Conservation (phyloP, 306 rosid genomes). For the Lathyrus aphaca region DNA sequence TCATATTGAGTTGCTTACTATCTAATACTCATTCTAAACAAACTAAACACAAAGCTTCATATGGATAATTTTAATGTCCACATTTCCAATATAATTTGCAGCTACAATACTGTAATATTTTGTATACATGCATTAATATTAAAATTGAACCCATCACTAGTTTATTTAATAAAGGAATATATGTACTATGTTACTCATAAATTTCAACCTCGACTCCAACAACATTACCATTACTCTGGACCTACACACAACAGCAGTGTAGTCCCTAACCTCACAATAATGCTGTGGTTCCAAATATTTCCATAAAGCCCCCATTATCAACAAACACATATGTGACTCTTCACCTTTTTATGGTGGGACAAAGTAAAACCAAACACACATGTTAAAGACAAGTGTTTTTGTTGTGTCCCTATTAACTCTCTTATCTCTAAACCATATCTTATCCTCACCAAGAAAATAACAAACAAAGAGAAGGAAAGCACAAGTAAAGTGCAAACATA, state of each 20-base stretch:
- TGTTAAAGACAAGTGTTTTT: conserved; percentile 27
- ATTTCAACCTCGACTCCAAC: too few relatives aligned
- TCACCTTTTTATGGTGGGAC: conserved; percentile 3
- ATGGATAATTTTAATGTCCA: too few relatives aligned
- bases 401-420: conserved; percentile 12
- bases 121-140: too few relatives aligned
- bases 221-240: too few relatives aligned
- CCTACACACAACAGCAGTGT: not conserved
- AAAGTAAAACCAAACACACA: conserved; percentile 13
- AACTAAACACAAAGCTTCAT: too few relatives aligned
- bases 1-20: too few relatives aligned
- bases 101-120: too few relatives aligned
- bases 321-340: not conserved
- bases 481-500: not conserved
- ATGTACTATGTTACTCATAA: too few relatives aligned
- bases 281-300: not conserved
- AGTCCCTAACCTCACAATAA: not conserved
- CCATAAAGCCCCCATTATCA: not conserved
- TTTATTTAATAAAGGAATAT: too few relatives aligned
- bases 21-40: too few relatives aligned
- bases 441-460: conserved; percentile 1
- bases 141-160: too few relatives aligned
- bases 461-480: not conserved
- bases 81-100: too few relatives aligned
- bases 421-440: not conserved